Conservation (phyloP, 768 basidiomycete genomes). For the Lentinula aciculospora region DNA sequence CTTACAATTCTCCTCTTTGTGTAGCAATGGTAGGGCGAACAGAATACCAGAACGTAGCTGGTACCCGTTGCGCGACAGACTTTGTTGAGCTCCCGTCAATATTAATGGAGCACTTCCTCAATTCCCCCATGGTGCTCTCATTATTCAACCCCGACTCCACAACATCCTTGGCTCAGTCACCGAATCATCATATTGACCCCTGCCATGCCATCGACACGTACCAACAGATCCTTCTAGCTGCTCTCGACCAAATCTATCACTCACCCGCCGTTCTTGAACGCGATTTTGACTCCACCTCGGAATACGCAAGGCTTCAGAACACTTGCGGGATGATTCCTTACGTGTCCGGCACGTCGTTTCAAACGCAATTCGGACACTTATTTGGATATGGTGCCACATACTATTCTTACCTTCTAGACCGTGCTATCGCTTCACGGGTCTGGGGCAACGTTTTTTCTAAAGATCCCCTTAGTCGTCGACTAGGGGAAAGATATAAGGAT, state of each 20-base stretch:
- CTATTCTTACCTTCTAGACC: conserved; percentile 95
- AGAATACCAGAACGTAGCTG: conserved; percentile 96
- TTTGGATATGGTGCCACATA: conserved; percentile 98
- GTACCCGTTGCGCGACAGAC: conserved; percentile 96
- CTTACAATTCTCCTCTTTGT: not conserved
- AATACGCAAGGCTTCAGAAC: conserved; percentile 56
- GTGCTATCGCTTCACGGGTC: conserved; percentile 91
- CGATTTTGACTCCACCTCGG: conserved; percentile 69
- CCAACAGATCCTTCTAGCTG: conserved; percentile 83
- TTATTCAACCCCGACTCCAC: conserved; percentile 61
- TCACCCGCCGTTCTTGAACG: conserved; percentile 51
- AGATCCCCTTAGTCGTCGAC: conserved; percentile 62
- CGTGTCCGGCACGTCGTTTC: conserved; percentile 83
- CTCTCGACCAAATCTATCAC: conserved; percentile 88
- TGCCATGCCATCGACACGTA: conserved; percentile 86
- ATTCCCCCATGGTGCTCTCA: conserved; percentile 75
- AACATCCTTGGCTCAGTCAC: conserved; percentile 37
- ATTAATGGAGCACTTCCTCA: conserved; percentile 97
- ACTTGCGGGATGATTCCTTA: conserved; percentile 77
- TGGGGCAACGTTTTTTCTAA: conserved; percentile 71
- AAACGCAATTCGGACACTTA: conserved; percentile 93
- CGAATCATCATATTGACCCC: conserved; percentile 70
- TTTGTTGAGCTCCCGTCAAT: conserved; percentile 98
- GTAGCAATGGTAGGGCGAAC: conserved; percentile 97
- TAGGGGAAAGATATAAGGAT: conserved; percentile 77